phyloP scores from a whole-genome alignment of 495 filamentous ascomycete genomes.

The Clavariopsis aquatica region DNA sequence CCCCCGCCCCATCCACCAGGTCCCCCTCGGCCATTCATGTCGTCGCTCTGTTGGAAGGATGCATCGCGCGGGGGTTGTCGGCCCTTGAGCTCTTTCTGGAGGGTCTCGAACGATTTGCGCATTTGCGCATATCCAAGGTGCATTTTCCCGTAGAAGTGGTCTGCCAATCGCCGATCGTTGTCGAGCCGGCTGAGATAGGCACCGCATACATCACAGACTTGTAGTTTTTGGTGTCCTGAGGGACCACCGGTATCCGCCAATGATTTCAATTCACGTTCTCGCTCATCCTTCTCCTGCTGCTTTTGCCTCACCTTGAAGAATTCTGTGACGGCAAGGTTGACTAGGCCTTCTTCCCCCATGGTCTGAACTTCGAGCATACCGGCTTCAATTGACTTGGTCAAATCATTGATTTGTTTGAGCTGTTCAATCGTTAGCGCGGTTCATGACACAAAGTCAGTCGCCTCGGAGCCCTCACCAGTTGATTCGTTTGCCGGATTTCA shows the following conservation, averaged over 20 bases:
- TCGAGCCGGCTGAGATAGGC: conserved; percentile 89
- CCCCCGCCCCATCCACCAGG: conserved; percentile 14
- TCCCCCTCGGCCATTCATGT: conserved; percentile 10
- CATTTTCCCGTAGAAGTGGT: conserved; percentile 99
- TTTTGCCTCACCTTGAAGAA: conserved; percentile 78
- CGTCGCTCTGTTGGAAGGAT: conserved; percentile 3
- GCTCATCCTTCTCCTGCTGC: conserved; percentile 78
- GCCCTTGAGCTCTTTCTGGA: conserved; percentile 81
- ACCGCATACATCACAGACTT: conserved; percentile 97
- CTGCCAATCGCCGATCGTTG: conserved; percentile 89
- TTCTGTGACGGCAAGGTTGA: conserved; percentile 79
- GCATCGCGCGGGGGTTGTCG: conserved; percentile 61
- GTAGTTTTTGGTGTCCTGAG: conserved; percentile 92
- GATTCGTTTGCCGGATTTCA: conserved; percentile 96
- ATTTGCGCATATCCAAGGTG: conserved; percentile 97
- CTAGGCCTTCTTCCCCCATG: conserved; percentile 77
- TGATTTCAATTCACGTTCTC: conserved; percentile 88
- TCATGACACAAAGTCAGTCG: background rate
- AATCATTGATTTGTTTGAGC: conserved; percentile 85
- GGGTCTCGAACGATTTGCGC: conserved; percentile 83
- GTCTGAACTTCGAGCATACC: conserved; percentile 84
- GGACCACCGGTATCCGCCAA: conserved; percentile 88
- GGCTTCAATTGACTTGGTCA: conserved; percentile 74
- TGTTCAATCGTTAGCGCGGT: conserved; percentile 7
- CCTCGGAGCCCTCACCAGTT: conserved; percentile 55